These are phyloP conservation scores for Ophiocordyceps camponoti-floridani DNA, from an alignment of 2,329 filamentous ascomycete species.

Conservation along the genomic window DNA sequence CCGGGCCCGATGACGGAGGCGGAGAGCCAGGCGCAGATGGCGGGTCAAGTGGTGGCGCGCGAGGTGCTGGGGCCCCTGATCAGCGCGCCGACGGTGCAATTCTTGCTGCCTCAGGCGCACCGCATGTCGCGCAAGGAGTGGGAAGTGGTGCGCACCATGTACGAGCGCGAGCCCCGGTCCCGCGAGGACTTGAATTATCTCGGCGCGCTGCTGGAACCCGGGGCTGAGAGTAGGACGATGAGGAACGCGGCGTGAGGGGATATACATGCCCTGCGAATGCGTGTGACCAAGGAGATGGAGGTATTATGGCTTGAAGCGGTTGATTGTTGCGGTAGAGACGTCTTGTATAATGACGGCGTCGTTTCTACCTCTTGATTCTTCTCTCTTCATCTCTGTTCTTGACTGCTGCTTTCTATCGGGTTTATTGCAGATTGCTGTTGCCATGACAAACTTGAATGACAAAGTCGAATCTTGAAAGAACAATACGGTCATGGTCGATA, in stretches of 20 bases:
- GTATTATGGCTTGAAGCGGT: too few species aligned
- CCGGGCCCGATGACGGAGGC: slow-evolving; percentile 11
- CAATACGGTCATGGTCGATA: too few species aligned
- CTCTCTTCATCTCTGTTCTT: too few species aligned
- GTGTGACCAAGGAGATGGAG: too few species aligned
- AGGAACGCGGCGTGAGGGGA: neutral
- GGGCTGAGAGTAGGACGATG: slow-evolving; percentile 8
- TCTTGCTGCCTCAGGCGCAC: slow-evolving; percentile 50
- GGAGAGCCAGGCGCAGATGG: slow-evolving; percentile 24
- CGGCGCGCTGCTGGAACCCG: slow-evolving; percentile 34
- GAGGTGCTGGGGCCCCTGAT: slow-evolving; percentile 48
- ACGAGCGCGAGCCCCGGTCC: slow-evolving; percentile 46
- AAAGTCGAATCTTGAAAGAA: too few species aligned
- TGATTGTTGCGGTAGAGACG: too few species aligned
- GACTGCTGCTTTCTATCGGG: too few species aligned
- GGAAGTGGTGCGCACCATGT: slow-evolving; percentile 51
- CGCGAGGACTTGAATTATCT: slow-evolving; percentile 42
- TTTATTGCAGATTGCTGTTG: too few species aligned
- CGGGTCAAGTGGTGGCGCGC: slow-evolving; percentile 38
- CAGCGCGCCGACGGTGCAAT: slow-evolving; percentile 45
- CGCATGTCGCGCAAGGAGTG: slow-evolving; percentile 56
- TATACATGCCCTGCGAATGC: too few species aligned
- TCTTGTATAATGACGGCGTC: too few species aligned
- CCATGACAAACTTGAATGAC: too few species aligned
- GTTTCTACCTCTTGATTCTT: too few species aligned